phyloP scores from a whole-genome alignment of 495 filamentous ascomycete species.

The Hypoxylon lienhwacheense region DNA sequence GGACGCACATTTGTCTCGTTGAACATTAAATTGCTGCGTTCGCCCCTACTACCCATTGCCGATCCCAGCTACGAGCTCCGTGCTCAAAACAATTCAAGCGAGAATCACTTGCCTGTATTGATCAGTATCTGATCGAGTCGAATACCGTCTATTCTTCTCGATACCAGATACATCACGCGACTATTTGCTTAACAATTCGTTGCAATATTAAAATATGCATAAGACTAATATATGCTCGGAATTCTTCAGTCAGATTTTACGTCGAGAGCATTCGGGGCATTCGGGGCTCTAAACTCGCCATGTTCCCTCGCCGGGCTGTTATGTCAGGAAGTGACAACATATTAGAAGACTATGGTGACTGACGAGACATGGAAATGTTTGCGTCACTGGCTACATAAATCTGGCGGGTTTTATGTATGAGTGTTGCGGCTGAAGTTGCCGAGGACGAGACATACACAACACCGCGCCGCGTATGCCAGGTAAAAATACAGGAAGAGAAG shows the following conservation, averaged over 20 bases:
- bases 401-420: no score
- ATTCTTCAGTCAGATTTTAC: no score
- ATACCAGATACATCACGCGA: background rate
- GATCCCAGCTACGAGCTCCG: background rate
- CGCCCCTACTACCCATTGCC: background rate
- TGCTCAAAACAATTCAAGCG: background rate
- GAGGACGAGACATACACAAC: no score
- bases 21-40: background rate
- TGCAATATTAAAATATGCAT: background rate
- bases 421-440: no score
- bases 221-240: background rate
- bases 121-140: slow-evolving; percentile 3
- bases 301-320: background rate
- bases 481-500: no score
- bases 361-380: no score
- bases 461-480: no score
- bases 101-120: background rate
- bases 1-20: background rate
- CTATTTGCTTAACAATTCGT: background rate
- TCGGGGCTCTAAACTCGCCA: no score
- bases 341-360: no score
- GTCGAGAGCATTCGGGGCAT: background rate
- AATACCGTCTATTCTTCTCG: background rate
- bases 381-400: no score
- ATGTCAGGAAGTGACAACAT: background rate